Conservation (phyloP, 805 yeast genomes). For the Yamadazyma philogaea region DNA sequence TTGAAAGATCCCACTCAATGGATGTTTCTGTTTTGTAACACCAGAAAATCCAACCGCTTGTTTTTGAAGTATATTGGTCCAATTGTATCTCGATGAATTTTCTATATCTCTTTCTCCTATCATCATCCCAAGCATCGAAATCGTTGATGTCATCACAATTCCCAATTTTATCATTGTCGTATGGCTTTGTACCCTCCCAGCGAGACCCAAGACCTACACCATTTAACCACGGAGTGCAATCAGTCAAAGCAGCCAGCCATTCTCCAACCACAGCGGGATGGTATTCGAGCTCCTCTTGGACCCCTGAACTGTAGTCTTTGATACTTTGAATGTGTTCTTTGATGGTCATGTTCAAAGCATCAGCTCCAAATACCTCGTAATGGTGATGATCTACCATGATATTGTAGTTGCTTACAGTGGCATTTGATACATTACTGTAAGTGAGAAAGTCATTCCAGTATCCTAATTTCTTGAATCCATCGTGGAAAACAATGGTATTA, state of each 20-base stretch:
- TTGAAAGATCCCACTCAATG: conserved; percentile 63
- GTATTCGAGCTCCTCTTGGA: conserved; percentile 34
- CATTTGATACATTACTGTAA: conserved; percentile 7
- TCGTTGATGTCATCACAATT: conserved; percentile 44
- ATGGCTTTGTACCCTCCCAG: conserved; percentile 46
- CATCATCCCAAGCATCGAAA: conserved; percentile 40
- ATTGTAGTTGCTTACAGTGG: conserved; percentile 25
- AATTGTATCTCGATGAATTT: conserved; percentile 59
- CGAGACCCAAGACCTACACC: conserved; percentile 68
- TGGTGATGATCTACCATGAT: conserved; percentile 41
- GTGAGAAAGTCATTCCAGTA: conserved; percentile 45
- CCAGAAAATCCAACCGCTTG: conserved; percentile 71
- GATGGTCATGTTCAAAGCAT: conserved; percentile 25
- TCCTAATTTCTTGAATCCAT: conserved; percentile 57
- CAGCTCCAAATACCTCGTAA: conserved; percentile 33
- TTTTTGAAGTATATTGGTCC: conserved; percentile 42
- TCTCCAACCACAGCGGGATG: conserved; percentile 63
- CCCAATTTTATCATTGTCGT: conserved; percentile 29
- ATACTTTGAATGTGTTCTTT: conserved; percentile 32
- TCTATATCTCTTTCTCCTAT: conserved; percentile 46
- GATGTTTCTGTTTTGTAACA: conserved; percentile 66
- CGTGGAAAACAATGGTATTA: conserved; percentile 56
- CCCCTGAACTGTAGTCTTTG: conserved; percentile 27
- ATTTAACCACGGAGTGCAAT: conserved; percentile 67
- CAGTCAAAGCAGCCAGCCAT: conserved; percentile 73